Evolutionary conservation across 2,329 filamentous ascomycete genomes (phyloP), one percentile per base, ranked within the genome.

Genomic region (Lachnellula arida): DNA sequence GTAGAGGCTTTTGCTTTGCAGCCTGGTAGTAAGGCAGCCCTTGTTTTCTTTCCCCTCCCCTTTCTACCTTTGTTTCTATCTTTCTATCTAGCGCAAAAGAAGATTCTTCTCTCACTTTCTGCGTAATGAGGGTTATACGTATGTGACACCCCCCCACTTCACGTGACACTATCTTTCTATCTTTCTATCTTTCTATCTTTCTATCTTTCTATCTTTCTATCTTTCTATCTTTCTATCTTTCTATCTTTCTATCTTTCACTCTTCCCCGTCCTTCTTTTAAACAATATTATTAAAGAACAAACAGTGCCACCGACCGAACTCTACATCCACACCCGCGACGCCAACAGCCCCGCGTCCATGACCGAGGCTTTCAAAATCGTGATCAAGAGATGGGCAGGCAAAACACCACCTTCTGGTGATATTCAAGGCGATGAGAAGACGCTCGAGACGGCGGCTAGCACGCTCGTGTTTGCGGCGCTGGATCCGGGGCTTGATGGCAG

Each of bases 1-100:
- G 62, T 71, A 14, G 56, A 60, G 25, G 63, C 64, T 2, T 68
- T 65, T 28, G 65, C 65, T 12, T 40, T 70, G 28, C 67, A 72
- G 44, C 70, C 69, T 22, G 70, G 70, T 22, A 40, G 49, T 53
- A 46, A 22, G 52, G 5, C 25, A 5, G 25, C n/a, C 25, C 25
- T 7, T 37, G 22, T 8, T 46, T 19, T 15, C 34, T 19, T 28
- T 40, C 5, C 25, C 25, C 25, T 39, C 34, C 12, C 12, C n/a
- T n/a, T n/a, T n/a, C n/a, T n/a, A n/a, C n/a, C n/a, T n/a, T n/a
- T n/a, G n/a, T n/a, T n/a, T n/a, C n/a, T n/a, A n/a, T n/a, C n/a
- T n/a, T n/a, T n/a, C n/a, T n/a, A n/a, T n/a, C n/a, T n/a, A n/a
- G n/a, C n/a, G n/a, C n/a, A n/a, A n/a, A n/a, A n/a, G n/a, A n/a